Base-by-base conservation (phyloP, 257 asterid genomes). In the Agastache rugosa region DNA sequence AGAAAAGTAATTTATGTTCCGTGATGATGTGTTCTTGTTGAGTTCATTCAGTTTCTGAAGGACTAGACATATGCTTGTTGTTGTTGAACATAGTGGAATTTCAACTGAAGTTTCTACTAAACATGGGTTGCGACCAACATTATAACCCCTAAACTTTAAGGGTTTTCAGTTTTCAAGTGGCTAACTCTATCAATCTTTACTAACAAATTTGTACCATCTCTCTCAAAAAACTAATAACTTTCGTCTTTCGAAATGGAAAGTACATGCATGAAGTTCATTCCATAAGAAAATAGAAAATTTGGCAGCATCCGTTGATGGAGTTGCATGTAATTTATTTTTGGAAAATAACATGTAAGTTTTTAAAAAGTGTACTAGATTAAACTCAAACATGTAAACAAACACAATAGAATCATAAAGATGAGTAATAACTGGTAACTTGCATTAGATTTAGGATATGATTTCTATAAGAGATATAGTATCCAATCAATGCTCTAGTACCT, bases 401-500 rank as follows among this genome's bases (percentile, higher is more conserved):
- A 50, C 22, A 47, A 20, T 11, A 50, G 8, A 48, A 63, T 73
- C 42, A 56, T 37, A 17, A 29, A n/a, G 27, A 63, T 17, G 9
- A 37, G 69, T 19, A 67, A 9, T 48, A 15, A n/a, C 11, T 41
- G 70, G 37, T 11, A 58, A 41, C 34, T 35, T 27, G 16, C 51
- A 54, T 53, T 14, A 55, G 2, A 53, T 65, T 42, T 8, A 1
- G 56, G 23, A 25, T 41, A 67, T 59, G 17, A 39, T 17, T 31
- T 70, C 47, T 51, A 8, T 53, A 55, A 22, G 50, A 27, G 27
- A 45, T 27, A 22, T 16, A 76, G 58, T 44, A 64, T 50, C 59
- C 35, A 42, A 79, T 75, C 8, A 39, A 69, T 50, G 41, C 4
- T 15, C 16, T 6, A 63, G 55, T 90, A 94, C 97, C 98, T 91